These are phyloP conservation scores for Skeletonema marinoi DNA, from an alignment of 108 stramenopile genomes.

Conservation along the genomic window DNA sequence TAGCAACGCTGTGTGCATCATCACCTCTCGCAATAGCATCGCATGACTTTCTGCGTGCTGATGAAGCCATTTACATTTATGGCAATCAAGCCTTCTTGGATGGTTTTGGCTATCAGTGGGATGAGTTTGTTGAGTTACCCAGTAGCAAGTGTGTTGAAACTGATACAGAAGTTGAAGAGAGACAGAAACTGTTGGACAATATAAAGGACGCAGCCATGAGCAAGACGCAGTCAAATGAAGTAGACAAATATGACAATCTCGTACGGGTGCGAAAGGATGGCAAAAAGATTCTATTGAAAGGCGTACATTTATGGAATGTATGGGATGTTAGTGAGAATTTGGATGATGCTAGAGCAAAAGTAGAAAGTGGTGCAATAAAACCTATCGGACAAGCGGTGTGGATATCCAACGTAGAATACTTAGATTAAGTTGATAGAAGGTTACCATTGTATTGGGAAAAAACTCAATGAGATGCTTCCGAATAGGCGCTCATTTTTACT, in stretches of 20 bases:
- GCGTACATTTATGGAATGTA: constrained; percentile 42
- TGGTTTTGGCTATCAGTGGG: constrained; percentile 46
- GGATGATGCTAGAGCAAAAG: not conserved
- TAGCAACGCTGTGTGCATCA: constrained; percentile 27
- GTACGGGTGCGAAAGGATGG: constrained; percentile 41
- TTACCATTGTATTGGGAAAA: not conserved
- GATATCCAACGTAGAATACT: constrained; percentile 37
- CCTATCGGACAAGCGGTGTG: constrained; percentile 47
- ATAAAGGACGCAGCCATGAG: constrained; percentile 5
- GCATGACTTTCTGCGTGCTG: constrained; percentile 45
- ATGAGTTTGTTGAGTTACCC: constrained; percentile 40
- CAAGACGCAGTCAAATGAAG: not conserved
- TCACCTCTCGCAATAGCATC: constrained; percentile 39
- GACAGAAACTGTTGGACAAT: constrained; percentile 36
- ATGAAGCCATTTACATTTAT: constrained; percentile 40
- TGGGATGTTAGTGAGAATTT: constrained; percentile 15
- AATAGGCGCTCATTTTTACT: not conserved
- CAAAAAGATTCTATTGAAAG: constrained; percentile 33
- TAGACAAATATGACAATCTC: constrained; percentile 29
- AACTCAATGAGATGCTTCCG: not conserved
- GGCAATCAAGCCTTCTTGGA: constrained; percentile 42
- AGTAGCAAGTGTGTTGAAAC: constrained; percentile 43
- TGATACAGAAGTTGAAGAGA: constrained; percentile 28
- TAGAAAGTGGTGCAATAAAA: constrained; percentile 32
- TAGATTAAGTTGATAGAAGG: constrained; percentile 5